Evolutionary conservation across 1,284 basidiomycete genomes (phyloP).

Genomic region (Malassezia psittaci): DNA sequence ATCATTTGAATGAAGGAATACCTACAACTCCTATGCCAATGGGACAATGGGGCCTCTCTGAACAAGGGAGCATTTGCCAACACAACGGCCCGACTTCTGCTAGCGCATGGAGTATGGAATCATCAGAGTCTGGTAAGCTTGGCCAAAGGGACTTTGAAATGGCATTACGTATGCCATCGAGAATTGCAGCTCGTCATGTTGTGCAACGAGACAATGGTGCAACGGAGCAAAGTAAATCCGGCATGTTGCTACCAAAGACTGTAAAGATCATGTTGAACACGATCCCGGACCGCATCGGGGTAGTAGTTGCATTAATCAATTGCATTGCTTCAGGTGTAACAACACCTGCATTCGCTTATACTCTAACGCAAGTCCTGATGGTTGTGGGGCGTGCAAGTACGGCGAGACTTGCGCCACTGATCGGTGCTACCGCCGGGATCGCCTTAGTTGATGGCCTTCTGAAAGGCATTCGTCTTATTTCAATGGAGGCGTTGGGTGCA

Average conservation of each 20-base stretch:
- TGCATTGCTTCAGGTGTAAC: slow-evolving; percentile 62
- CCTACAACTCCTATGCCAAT: neutral
- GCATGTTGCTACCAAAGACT: slow-evolving; percentile 4
- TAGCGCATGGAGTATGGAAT: neutral
- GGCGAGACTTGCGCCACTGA: slow-evolving; percentile 27
- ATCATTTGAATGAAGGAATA: neutral
- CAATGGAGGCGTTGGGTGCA: slow-evolving; percentile 59
- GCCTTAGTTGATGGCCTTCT: slow-evolving; percentile 60
- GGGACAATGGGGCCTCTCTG: neutral
- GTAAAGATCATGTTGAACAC: slow-evolving; percentile 49
- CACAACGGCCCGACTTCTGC: neutral
- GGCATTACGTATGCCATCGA: neutral
- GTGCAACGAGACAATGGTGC: neutral
- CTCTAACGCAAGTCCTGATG: slow-evolving; percentile 70
- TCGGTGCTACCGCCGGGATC: slow-evolving; percentile 61
- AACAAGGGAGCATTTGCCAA: neutral
- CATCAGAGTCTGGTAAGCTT: neutral
- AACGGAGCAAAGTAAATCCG: neutral
- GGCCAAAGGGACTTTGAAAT: neutral
- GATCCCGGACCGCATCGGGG: slow-evolving; percentile 62
- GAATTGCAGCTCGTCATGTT: neutral
- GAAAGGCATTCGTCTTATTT: slow-evolving; percentile 55
- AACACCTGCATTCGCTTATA: slow-evolving; percentile 82
- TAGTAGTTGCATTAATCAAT: slow-evolving; percentile 58
- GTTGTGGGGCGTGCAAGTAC: neutral